phyloP scores from a whole-genome alignment of 2,329 filamentous ascomycete species.

The Fusarium tanahbumbuense region DNA sequence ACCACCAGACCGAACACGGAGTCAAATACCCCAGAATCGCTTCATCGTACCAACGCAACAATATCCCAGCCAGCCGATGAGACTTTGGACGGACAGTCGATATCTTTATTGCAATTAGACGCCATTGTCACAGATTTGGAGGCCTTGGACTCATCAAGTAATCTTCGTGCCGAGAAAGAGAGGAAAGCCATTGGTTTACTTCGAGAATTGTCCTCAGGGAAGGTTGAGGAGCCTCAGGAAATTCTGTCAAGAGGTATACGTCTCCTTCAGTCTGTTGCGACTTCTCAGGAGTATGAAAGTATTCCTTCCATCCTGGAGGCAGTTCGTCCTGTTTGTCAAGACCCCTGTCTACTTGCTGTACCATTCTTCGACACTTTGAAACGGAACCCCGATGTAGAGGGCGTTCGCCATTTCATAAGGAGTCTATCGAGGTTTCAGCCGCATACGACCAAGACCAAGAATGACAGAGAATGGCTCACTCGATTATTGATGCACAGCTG shows the following conservation, averaged over 20 bases:
- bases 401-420: slow-evolving; percentile 26
- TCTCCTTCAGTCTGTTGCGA: slow-evolving; percentile 42
- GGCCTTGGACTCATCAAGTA: not conserved
- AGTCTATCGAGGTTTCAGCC: slow-evolving; percentile 23
- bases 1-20: not conserved
- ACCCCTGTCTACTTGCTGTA: slow-evolving; percentile 40
- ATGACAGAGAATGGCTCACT: slow-evolving; percentile 37
- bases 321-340: slow-evolving; percentile 38
- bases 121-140: slow-evolving; percentile 27
- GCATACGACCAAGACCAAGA: slow-evolving; percentile 8
- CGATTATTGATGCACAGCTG: slow-evolving; percentile 44
- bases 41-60: not conserved
- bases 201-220: slow-evolving; percentile 26
- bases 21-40: not conserved
- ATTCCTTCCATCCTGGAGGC: slow-evolving; percentile 37
- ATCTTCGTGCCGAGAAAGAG: slow-evolving; percentile 5
- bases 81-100: not conserved
- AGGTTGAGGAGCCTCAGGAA: slow-evolving; percentile 18
- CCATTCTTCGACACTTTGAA: slow-evolving; percentile 41
- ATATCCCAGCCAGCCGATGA: not conserved
- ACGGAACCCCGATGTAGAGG: slow-evolving; percentile 26
- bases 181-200: slow-evolving; percentile 36
- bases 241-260: slow-evolving; percentile 36
- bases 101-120: slow-evolving; percentile 19
- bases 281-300: slow-evolving; percentile 31